These are phyloP conservation scores for Trichosporon coremiiforme DNA, from an alignment of 1,284 basidiomycete species.

Conservation along the genomic window DNA sequence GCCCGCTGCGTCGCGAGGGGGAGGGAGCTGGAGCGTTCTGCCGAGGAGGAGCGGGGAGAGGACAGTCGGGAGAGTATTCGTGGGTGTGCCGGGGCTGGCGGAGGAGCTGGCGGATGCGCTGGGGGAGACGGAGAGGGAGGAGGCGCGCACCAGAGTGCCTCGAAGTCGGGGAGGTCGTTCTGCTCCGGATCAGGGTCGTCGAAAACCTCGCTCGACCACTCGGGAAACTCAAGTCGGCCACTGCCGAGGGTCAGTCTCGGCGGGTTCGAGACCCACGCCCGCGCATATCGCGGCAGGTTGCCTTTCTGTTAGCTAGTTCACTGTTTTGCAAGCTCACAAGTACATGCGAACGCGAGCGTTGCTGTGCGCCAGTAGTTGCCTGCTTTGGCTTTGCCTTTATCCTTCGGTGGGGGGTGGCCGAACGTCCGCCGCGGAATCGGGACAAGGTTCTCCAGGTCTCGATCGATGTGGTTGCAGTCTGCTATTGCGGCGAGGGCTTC, in stretches of 20 bases:
- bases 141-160: constrained; percentile 31
- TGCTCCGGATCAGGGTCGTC: constrained; percentile 26
- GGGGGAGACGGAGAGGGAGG: neutral
- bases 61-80: neutral
- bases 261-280: constrained; percentile 7
- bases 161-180: constrained; percentile 38
- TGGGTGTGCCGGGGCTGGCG: neutral
- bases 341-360: constrained; percentile 35
- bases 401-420: constrained; percentile 10
- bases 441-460: neutral
- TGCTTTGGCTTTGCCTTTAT: neutral
- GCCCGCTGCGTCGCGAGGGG: neutral
- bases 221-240: constrained; percentile 3
- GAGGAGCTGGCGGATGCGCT: neutral
- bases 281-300: constrained; percentile 13
- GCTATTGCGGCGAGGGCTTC: constrained; percentile 26
- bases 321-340: constrained; percentile 30
- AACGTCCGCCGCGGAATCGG: neutral
- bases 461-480: constrained; percentile 2
- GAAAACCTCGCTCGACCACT: constrained; percentile 16
- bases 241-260: neutral
- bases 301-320: constrained; percentile 18
- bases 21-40: constrained; percentile 6
- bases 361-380: constrained; percentile 40
- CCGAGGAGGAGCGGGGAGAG: neutral